These are phyloP conservation scores for Emmonsiellopsis sp. DNA, from an alignment of 2,329 filamentous ascomycete species.

Conservation along the genomic window DNA sequence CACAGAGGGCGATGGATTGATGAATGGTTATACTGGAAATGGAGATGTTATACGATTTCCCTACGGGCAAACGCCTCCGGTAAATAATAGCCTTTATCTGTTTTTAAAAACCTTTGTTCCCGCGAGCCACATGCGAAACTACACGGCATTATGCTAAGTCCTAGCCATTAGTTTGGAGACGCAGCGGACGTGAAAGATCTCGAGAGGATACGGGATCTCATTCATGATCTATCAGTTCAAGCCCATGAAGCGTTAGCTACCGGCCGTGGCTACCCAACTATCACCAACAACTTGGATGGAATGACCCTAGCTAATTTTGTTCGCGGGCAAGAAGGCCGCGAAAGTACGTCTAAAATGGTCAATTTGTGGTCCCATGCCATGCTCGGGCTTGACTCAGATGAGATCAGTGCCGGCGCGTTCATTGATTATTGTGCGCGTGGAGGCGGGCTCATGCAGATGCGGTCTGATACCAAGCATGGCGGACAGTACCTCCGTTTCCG, in stretches of 20 bases:
- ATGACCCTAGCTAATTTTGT: slow-evolving; percentile 28
- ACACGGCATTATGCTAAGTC: neutral
- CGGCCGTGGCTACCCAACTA: neutral
- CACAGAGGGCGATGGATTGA: slow-evolving; percentile 19
- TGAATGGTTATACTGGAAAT: slow-evolving; percentile 4
- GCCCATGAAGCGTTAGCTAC: slow-evolving; percentile 8
- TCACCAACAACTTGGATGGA: slow-evolving; percentile 20
- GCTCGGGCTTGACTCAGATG: slow-evolving; percentile 28
- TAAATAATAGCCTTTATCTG: slow-evolving; percentile 6
- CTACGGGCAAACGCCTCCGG: slow-evolving; percentile 24
- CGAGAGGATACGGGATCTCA: slow-evolving; percentile 26
- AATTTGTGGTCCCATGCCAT: slow-evolving; percentile 30
- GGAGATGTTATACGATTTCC: slow-evolving; percentile 20
- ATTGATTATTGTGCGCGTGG: slow-evolving; percentile 32
- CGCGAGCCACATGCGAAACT: slow-evolving; percentile 5
- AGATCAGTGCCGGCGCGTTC: slow-evolving; percentile 29
- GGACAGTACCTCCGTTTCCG: slow-evolving; percentile 28
- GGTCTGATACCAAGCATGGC: slow-evolving; percentile 26
- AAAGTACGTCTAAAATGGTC: slow-evolving; percentile 24
- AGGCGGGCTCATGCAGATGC: slow-evolving; percentile 24
- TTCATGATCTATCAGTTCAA: slow-evolving; percentile 23
- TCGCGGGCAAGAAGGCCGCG: slow-evolving; percentile 21
- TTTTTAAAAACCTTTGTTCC: neutral
- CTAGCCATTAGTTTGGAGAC: neutral
- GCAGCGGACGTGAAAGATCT: slow-evolving; percentile 23